A percentile compares a stretch with the other conserved stretches of the same genome.
phyloP scores from a whole-genome alignment of 2,329 filamentous ascomycete species.

The Fusarium anthophilum region DNA sequence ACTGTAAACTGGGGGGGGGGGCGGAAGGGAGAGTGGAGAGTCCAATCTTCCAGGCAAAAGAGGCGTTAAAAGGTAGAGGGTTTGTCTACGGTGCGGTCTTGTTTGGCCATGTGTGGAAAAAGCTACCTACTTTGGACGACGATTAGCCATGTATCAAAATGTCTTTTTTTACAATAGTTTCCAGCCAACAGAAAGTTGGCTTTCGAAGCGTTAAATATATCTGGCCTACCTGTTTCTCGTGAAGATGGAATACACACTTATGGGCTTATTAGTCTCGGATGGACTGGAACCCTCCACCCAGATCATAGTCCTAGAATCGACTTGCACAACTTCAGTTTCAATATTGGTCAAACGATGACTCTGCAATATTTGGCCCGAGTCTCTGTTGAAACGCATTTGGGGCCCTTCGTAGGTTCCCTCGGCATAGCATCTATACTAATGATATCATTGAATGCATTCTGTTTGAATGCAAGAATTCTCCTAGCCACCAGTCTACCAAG shows the following conservation, averaged over 20 bases:
- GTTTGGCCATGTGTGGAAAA: conserved; percentile 41
- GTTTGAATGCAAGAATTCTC: conserved; percentile 10
- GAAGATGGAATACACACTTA: not conserved
- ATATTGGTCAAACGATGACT: not conserved
- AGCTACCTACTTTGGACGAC: conserved; percentile 40
- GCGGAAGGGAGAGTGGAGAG: conserved; percentile 12
- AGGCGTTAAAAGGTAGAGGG: conserved; percentile 43
- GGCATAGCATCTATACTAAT: conserved; percentile 21
- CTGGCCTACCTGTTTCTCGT: not conserved
- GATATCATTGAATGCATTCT: conserved; percentile 19
- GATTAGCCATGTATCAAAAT: conserved; percentile 45
- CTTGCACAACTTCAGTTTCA: not conserved
- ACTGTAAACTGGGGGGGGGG: conserved; percentile 29
- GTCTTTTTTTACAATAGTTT: conserved; percentile 36
- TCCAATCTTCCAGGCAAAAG: conserved; percentile 36
- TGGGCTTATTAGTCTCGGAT: not conserved
- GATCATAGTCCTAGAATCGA: not conserved
- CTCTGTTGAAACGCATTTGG: conserved; percentile 7
- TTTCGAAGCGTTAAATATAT: conserved; percentile 23
- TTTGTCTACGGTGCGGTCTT: conserved; percentile 41
- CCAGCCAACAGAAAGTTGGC: conserved; percentile 35
- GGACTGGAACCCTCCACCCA: not conserved
- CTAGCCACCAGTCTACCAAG: conserved; percentile 31
- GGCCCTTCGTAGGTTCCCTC: not conserved
- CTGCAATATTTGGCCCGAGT: not conserved